phyloP scores from a whole-genome alignment of 345 rosid species.

The Eucalyptus cloeziana region DNA sequence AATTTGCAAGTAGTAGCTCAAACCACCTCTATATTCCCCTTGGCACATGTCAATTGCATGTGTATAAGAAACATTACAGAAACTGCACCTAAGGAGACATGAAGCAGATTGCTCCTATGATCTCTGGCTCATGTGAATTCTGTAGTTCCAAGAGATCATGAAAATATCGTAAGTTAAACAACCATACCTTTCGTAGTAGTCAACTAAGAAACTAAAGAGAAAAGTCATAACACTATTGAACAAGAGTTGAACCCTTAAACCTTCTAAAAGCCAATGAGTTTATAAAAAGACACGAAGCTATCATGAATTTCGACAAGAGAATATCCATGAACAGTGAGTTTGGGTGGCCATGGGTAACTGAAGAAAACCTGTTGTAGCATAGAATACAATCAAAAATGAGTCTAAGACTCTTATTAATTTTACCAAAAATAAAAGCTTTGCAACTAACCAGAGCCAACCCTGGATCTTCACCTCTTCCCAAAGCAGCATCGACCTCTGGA shows the following conservation, averaged over 20 bases:
- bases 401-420: not conserved
- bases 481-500: slow-evolving; percentile 75
- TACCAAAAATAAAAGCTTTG: not conserved
- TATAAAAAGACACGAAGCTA: not conserved
- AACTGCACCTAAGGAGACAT: not conserved
- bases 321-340: not conserved
- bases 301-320: not conserved
- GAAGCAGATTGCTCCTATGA: not conserved
- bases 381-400: not conserved
- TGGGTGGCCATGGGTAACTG: not conserved
- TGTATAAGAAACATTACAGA: not conserved
- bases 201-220: not conserved
- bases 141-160: not conserved
- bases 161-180: not conserved
- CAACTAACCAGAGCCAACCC: slow-evolving; percentile 81
- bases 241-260: not conserved
- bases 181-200: not conserved
- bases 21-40: not conserved
- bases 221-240: not conserved
- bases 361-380: not conserved
- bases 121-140: not conserved
- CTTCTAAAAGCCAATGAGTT: not conserved
- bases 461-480: slow-evolving; percentile 80
- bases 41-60: not conserved
- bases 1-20: not conserved